Evolutionary conservation across 2,329 filamentous ascomycete species (phyloP).

Genomic region (Aspergillus ochraceoroseus): DNA sequence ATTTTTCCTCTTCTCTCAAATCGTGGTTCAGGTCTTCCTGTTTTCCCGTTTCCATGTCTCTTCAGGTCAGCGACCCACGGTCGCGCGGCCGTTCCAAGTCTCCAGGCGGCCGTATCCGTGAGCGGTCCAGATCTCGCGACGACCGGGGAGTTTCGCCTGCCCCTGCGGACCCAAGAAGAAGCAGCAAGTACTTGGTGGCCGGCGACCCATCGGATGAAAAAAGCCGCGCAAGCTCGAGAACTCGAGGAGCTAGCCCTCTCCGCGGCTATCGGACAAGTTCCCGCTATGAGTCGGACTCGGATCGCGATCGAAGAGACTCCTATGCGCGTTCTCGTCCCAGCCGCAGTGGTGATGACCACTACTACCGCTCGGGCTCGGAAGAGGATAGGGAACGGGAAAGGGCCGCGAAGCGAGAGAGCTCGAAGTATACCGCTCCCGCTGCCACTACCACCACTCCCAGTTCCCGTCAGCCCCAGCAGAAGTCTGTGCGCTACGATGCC

Average conservation of each 20-base stretch:
- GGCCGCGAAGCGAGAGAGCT: conserved; percentile 12
- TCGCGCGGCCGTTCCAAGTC: conserved; percentile 46
- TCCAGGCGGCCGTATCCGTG: conserved; percentile 38
- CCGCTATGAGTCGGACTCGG: conserved; percentile 25
- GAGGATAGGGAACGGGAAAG: conserved; percentile 16
- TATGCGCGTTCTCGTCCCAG: conserved; percentile 18
- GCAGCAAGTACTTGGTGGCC: conserved; percentile 27
- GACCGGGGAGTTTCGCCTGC: conserved; percentile 32
- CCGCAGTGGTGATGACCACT: conserved; percentile 25
- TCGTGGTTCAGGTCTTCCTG: conserved; percentile 8
- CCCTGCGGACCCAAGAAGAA: conserved; percentile 25
- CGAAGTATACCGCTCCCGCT: conserved; percentile 17
- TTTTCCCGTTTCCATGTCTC: conserved; percentile 28
- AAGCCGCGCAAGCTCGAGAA: conserved; percentile 21
- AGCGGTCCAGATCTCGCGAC: conserved; percentile 44
- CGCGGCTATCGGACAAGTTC: conserved; percentile 20
- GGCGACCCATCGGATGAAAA: conserved; percentile 28
- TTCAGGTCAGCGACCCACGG: conserved; percentile 41
- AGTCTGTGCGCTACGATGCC: conserved; percentile 21
- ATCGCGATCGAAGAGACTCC: conserved; percentile 19
- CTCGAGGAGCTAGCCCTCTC: conserved; percentile 17
- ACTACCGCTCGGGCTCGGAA: conserved; percentile 28
- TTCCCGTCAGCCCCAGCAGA: conserved; percentile 22
- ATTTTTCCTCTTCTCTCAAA: conserved; percentile 1
- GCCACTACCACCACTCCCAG: too few relatives aligned